Percentiles rank a stretch among this genome's conserved stretches.
Evolutionary conservation across 2,329 filamentous ascomycete genomes (phyloP).

Genomic region (Onygenales sp.): DNA sequence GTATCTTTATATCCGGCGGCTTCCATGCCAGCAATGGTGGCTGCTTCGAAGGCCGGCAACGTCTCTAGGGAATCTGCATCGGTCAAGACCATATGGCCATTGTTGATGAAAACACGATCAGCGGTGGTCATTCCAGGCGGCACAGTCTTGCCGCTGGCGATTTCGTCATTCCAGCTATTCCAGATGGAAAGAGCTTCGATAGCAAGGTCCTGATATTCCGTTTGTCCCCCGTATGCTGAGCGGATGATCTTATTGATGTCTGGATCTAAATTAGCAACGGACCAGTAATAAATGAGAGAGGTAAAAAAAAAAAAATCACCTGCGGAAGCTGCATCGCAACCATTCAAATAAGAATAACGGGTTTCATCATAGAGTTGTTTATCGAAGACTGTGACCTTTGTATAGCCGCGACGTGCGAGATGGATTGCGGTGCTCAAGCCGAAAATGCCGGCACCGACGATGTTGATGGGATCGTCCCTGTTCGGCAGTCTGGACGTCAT

Average conservation of each 20-base stretch:
- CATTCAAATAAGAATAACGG: slow-evolving; percentile 32
- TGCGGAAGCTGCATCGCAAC: slow-evolving; percentile 37
- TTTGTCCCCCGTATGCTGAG: slow-evolving; percentile 33
- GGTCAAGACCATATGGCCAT: slow-evolving; percentile 18
- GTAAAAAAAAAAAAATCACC: slow-evolving; percentile 14
- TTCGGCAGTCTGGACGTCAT: not conserved
- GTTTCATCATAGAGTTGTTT: slow-evolving; percentile 34
- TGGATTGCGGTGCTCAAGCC: slow-evolving; percentile 37
- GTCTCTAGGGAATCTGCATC: slow-evolving; percentile 4
- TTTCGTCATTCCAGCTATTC: slow-evolving; percentile 38
- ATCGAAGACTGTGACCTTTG: slow-evolving; percentile 41
- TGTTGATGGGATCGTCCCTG: slow-evolving; percentile 22
- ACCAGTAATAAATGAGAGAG: not conserved
- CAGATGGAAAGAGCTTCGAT: slow-evolving; percentile 34
- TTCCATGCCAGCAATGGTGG: slow-evolving; percentile 28
- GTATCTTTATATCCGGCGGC: slow-evolving; percentile 23
- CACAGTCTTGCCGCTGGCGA: slow-evolving; percentile 18
- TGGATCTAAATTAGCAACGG: not conserved
- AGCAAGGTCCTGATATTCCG: slow-evolving; percentile 39
- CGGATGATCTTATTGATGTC: slow-evolving; percentile 40
- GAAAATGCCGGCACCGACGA: slow-evolving; percentile 35
- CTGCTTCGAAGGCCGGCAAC: slow-evolving; percentile 24
- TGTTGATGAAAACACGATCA: slow-evolving; percentile 28
- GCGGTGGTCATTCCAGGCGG: slow-evolving; percentile 25
- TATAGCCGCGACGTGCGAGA: slow-evolving; percentile 37